Base-by-base conservation (phyloP, 2,329 filamentous ascomycete species). In the Alternaria brassicicola region DNA sequence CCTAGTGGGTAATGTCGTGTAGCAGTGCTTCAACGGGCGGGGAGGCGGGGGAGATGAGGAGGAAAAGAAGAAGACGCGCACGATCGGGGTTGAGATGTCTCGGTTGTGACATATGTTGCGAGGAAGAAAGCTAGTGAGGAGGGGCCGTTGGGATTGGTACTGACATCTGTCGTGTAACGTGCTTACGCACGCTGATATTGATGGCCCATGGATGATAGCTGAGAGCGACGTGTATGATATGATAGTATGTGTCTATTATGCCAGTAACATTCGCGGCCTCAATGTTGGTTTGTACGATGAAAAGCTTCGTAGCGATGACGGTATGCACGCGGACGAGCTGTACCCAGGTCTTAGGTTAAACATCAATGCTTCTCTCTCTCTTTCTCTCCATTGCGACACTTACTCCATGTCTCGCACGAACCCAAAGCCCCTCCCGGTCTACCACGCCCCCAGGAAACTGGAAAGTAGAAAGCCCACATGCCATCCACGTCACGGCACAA, bases 401-500 rank as follows among this genome's bases (percentile, higher is more conserved):
- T 2, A 15, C 10, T 25, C 21, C 7, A 4, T 25, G 13, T 13
- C 13, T 42, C n/a, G 13, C 39, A 15, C 8, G 6, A 42, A 21
- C 13, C 21, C 39, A 25, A 42, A 42, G 9, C 39, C 39, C 25
- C 39, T 21, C 39, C 21, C 21, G n/a, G 19, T n/a, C 43, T 47
- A 13, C 28, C 19, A 9, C 8, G 1, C 30, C 3, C 19, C 19
- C 19, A 25, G 15, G 3, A 36, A 21, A 23, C 0, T 17, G n/a
- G 1, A 5, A 26, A 7, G 30, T 30, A 31, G 33, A 30, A 45
- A 48, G 36, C 36, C 23, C 52, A 50, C 51, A 51, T 55, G 49
- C 61, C 55, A 55, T 56, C 28, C 21, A 64, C 51, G 62, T 62
- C 59, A 63, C 38, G 42, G 41, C 33, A 47, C 47, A 52, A 46